Evolutionary conservation across 2,329 filamentous ascomycete species (phyloP), one percentile per base, ranked within the genome.

Genomic region (Penicillium capsulatum): DNA sequence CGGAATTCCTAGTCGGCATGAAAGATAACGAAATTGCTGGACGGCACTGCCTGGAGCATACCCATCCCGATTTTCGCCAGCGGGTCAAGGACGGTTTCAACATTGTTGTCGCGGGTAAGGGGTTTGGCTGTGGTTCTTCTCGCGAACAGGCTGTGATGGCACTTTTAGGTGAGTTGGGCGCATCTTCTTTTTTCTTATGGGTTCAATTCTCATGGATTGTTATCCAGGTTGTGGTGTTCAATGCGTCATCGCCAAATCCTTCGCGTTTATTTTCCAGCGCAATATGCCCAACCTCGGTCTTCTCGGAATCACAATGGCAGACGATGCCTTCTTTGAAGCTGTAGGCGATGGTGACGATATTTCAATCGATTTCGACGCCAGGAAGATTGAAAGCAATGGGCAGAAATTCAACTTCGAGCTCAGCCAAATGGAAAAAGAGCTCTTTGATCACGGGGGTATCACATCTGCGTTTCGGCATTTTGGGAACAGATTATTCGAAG

Each of bases 281-380:
- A 74, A 74, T 48, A 64, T 69, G 55, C 67, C 70, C 0, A 70
- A 58, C 24, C 50, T 73, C 0, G 71, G 71, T 0, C 60, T 74
- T 0, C 45, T 73, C 11, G 69, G 69, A 0, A 68, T 74, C 33
- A 58, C 54, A 2, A 61, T 74, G 9, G 35, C 42, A 0, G 63
- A 73, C 36, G 57, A 61, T 6, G 46, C 31, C 0, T 72, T 73
- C 45, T 71, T 63, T 39, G 56, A 63, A 3, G 46, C 53, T 1
- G 66, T 59, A 0, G 29, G 39, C 11, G 62, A 70, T 31, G 65
- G 66, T 0, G 37, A 37, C 0, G 54, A 58, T 2, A 66, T 73
- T 11, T 55, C 57, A 7, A 59, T 73, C 6, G 59, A 71, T 33
- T 40, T 69, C 3, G 11, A 20, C 4, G 17, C 31, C 6, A 43